A percentile compares a stretch with the other conserved stretches of the same genome.
Conservation (phyloP, 2,329 filamentous ascomycete genomes). For the Atkinsonella hypoxylon region DNA sequence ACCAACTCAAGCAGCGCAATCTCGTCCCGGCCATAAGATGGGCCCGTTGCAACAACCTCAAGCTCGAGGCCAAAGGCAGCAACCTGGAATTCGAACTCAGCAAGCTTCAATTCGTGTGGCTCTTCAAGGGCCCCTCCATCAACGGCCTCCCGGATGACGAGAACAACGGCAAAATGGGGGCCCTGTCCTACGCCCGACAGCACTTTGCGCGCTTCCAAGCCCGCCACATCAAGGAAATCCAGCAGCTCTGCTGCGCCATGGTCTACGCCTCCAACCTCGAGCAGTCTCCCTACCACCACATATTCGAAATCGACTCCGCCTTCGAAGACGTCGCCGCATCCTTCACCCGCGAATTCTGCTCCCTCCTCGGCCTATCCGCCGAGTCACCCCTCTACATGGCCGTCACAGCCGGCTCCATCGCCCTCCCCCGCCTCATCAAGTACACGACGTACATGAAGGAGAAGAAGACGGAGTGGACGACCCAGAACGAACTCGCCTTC, state of each 20-base stretch:
- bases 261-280: constrained; percentile 64
- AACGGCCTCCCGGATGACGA: constrained; percentile 44
- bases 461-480: constrained; percentile 91
- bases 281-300: constrained; percentile 63
- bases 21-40: constrained; percentile 77
- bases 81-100: constrained; percentile 93
- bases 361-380: constrained; percentile 74
- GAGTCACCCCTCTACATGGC: constrained; percentile 90
- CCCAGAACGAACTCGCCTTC: constrained; percentile 78
- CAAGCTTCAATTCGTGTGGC: constrained; percentile 78
- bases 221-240: constrained; percentile 67
- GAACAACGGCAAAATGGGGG: constrained; percentile 45
- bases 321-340: constrained; percentile 78
- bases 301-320: constrained; percentile 63
- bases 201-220: constrained; percentile 65
- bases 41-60: constrained; percentile 58
- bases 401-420: constrained; percentile 83
- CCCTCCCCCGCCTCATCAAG: constrained; percentile 79
- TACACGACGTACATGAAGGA: constrained; percentile 77
- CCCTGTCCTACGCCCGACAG: constrained; percentile 61
- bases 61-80: constrained; percentile 71
- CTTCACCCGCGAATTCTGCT: constrained; percentile 93
- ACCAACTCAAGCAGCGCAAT: constrained; percentile 62
- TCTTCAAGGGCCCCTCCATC: constrained; percentile 54
- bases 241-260: constrained; percentile 70